Evolutionary conservation across 192 early-diverging fungal genomes (phyloP).

Genomic region (Oehlia diaphana): DNA sequence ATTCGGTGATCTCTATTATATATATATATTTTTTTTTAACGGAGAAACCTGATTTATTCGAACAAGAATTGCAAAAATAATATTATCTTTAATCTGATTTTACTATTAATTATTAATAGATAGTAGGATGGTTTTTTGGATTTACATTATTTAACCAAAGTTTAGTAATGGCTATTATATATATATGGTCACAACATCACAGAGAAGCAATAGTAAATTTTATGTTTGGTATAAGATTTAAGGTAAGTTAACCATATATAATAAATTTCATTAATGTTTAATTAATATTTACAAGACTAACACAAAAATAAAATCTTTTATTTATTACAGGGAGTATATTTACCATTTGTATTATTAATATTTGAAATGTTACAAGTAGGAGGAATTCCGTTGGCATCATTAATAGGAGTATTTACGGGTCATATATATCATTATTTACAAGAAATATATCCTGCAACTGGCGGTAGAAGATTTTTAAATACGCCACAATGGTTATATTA

Average conservation of each 20-base stretch:
- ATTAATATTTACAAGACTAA: neutral
- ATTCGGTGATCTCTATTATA: neutral
- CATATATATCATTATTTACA: constrained; percentile 77
- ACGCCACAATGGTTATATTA: constrained; percentile 65
- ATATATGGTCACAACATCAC: constrained; percentile 74
- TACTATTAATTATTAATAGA: neutral
- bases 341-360: constrained; percentile 72
- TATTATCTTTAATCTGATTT: neutral
- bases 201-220: constrained; percentile 60
- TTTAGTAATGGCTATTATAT: constrained; percentile 64
- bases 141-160: constrained; percentile 35
- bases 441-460: constrained; percentile 62
- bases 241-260: constrained; percentile 35
- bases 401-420: constrained; percentile 68
- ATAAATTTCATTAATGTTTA: neutral
- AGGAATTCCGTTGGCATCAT: constrained; percentile 42
- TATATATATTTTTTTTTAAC: too few relatives aligned
- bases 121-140: neutral
- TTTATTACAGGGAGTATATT: constrained; percentile 57
- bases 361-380: constrained; percentile 52
- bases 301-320: neutral
- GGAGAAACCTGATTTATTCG: neutral
- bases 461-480: constrained; percentile 61
- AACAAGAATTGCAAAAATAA: neutral
- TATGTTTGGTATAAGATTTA: constrained; percentile 73